Conservation (phyloP, 768 basidiomycete species). For the Fibroporia radiculosa region DNA sequence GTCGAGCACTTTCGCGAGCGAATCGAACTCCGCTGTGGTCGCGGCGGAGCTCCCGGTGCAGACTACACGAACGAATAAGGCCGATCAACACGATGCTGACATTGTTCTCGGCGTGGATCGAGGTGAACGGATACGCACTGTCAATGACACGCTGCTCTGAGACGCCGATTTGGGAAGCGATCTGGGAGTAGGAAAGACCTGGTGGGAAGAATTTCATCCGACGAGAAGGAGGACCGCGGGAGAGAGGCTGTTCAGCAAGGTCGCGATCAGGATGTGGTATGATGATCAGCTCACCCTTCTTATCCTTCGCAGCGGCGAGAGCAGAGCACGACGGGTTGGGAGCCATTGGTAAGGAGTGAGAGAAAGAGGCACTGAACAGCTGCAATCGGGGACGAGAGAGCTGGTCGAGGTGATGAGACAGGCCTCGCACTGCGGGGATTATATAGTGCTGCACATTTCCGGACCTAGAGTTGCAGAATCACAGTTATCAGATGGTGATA, state of each 20-base stretch:
- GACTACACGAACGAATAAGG: conserved; percentile 8
- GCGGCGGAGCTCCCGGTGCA: conserved; percentile 19
- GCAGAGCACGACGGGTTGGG: conserved; percentile 52
- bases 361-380: neutral
- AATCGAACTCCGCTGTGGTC: conserved; percentile 22
- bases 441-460: conserved; percentile 6
- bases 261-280: neutral
- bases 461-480: neutral
- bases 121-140: conserved; percentile 31
- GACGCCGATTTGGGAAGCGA: conserved; percentile 39
- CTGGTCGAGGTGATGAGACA: neutral
- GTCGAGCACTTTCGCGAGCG: conserved; percentile 19
- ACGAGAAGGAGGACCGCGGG: neutral
- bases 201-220: neutral
- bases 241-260: neutral
- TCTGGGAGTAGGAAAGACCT: conserved; percentile 42
- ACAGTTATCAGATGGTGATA: conserved; percentile 2
- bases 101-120: neutral
- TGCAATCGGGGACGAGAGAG: neutral
- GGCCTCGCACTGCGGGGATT: neutral
- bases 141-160: conserved; percentile 41
- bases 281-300: conserved; percentile 34
- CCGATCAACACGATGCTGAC: neutral
- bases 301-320: conserved; percentile 41
- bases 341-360: conserved; percentile 29